Percentiles rank a stretch among this genome's conserved stretches.
phyloP scores from a whole-genome alignment of 352 stramenopile species.

The Phytophthora nicotianae region DNA sequence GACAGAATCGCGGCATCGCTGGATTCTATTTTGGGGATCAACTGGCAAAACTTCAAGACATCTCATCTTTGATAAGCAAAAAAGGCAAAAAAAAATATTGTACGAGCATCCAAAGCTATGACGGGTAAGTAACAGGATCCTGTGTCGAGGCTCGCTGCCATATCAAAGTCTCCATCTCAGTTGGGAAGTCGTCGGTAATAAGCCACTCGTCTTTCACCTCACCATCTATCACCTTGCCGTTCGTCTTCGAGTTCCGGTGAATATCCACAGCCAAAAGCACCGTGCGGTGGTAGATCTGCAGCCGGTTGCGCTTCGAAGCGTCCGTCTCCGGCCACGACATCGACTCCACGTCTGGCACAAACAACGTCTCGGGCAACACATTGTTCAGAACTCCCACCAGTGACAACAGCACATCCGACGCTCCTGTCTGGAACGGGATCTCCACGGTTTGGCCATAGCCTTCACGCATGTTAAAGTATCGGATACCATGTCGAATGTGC shows the following conservation, averaged over 20 bases:
- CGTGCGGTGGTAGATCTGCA: constrained; percentile 44
- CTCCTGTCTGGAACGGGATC: constrained; percentile 57
- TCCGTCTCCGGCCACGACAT: constrained; percentile 40
- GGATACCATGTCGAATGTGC: constrained; percentile 24
- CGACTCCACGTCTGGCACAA: constrained; percentile 35
- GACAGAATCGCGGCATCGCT: too few species aligned
- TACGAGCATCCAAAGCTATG: neutral
- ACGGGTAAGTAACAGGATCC: neutral
- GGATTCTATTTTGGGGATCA: too few species aligned
- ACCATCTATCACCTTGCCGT: neutral
- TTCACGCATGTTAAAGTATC: constrained; percentile 71
- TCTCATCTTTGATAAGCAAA: neutral
- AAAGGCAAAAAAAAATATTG: neutral
- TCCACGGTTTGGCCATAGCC: constrained; percentile 46
- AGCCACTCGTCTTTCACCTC: neutral
- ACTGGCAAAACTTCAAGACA: neutral
- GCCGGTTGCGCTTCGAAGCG: constrained; percentile 36
- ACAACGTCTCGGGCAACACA: constrained; percentile 47
- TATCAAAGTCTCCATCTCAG: neutral
- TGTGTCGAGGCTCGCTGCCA: neutral
- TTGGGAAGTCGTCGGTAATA: neutral
- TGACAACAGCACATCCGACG: constrained; percentile 55
- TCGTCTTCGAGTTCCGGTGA: neutral
- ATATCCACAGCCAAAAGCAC: neutral
- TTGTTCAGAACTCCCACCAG: constrained; percentile 64